Evolutionary conservation across 768 basidiomycete genomes (phyloP), one percentile per base, ranked within the genome.

Genomic region (Mycena albidolilacea): DNA sequence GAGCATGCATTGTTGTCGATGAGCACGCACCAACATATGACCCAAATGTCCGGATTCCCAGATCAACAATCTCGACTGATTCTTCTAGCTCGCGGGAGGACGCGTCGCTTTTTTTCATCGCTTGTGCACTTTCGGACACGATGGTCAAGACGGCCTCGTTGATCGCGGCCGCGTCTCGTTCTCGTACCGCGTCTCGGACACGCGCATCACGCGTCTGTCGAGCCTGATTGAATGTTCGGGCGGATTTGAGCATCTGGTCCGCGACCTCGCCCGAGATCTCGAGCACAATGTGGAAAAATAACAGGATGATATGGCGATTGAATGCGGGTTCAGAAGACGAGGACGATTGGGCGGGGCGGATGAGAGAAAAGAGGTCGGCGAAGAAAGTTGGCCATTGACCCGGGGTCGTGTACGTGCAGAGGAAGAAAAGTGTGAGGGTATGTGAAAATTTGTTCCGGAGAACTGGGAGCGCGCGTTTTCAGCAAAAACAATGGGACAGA

Each of bases 211-310:
- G 90, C 57, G 88, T 85, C 79, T 96, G 92, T 60, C 98, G 89
- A 61, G 86, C 89, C 9, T 87, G 84, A 66, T 86, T 91, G 80
- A 89, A 96, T 54, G 90, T 81, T 63, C 97, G 87, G 15, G 97
- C 97, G 62, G 94, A 89, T 83, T 97, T 96, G 78, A 99, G 91
- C 73, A 96, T 90, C 78, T 95, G 94, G 84, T 99, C 98, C 62
- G 96, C 96, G n/a, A 99, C 94, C 82, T 99, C 98, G 14, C 95
- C 94, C 0, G 97, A 97, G 66, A 99, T 97, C 81, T 99, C 98
- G 71, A 94, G 91, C 55, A 99, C 87, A 76, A 98, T 87, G 78
- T 95, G 96, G 81, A 99, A 95, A 81, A 98, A 91, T 70, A 99
- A 89, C 38, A 97, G 87, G 23, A 94, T 94, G 41, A 97, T 89